Evolutionary conservation across 129 eudicot species (phyloP).

Genomic region (Cynara cardunculus): DNA sequence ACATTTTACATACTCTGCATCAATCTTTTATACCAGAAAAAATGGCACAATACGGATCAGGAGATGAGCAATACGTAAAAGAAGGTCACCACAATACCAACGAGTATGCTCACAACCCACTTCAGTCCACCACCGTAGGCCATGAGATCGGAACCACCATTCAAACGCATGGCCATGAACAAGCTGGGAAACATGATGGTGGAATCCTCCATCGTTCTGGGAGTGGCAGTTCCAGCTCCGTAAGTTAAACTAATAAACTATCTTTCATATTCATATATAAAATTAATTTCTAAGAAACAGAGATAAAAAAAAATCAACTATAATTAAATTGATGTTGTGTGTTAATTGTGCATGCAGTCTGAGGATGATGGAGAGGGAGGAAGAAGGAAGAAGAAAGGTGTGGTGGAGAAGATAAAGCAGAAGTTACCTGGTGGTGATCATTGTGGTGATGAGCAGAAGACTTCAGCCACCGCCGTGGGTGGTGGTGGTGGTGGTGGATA

Average conservation of each 20-base stretch:
- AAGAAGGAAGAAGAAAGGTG: slow-evolving; percentile 63
- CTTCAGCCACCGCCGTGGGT: not conserved
- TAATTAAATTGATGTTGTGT: not conserved
- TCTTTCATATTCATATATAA: not conserved
- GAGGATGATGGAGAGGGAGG: slow-evolving; percentile 77
- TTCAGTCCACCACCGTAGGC: slow-evolving; percentile 9
- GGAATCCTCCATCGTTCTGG: slow-evolving; percentile 58
- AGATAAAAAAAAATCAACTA: too few relatives aligned
- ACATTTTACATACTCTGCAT: not conserved
- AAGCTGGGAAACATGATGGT: slow-evolving; percentile 20
- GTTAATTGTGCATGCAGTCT: slow-evolving; percentile 35
- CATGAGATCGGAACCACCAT: slow-evolving; percentile 14
- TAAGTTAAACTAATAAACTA: slow-evolving; percentile 1
- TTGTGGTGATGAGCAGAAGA: slow-evolving; percentile 2
- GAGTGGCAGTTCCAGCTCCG: slow-evolving; percentile 63
- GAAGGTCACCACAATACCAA: slow-evolving; percentile 8
- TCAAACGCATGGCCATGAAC: slow-evolving; percentile 12
- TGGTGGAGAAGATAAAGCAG: slow-evolving; percentile 64
- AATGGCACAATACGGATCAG: slow-evolving; percentile 32
- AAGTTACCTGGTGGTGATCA: slow-evolving; percentile 45
- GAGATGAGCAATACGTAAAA: slow-evolving; percentile 5
- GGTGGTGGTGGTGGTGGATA: slow-evolving; percentile 21
- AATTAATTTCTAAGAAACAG: too few relatives aligned
- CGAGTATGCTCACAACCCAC: slow-evolving; percentile 22
- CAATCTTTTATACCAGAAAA: not conserved